These are phyloP conservation scores for Solanum sejunctum DNA, from an alignment of 257 asterid genomes.

Conservation along the genomic window DNA sequence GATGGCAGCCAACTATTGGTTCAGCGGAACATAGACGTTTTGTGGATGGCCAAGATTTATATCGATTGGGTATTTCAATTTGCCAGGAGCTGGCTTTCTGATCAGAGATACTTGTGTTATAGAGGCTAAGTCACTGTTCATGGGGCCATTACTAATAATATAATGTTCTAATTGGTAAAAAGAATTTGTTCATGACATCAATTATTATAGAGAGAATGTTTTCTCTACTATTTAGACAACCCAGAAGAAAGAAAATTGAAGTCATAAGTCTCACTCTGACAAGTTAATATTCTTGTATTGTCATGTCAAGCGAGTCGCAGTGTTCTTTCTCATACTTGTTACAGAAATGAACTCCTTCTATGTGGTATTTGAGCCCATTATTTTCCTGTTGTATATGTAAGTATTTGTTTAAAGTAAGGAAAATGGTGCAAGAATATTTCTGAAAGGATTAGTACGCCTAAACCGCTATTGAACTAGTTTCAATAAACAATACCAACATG, in stretches of 20 bases:
- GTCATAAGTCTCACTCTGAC: neutral
- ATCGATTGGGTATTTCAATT: constrained; percentile 23
- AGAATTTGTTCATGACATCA: neutral
- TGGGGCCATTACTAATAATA: constrained; percentile 21
- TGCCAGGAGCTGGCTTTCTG: constrained; percentile 16
- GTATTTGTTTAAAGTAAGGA: neutral
- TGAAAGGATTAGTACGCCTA: no score
- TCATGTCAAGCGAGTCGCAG: no score
- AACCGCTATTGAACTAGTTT: no score
- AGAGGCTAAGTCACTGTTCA: constrained; percentile 48
- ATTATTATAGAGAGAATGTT: neutral
- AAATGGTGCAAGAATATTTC: neutral
- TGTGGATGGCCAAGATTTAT: constrained; percentile 59
- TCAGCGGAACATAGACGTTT: constrained; percentile 21
- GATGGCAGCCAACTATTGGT: constrained; percentile 59
- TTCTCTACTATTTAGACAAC: neutral
- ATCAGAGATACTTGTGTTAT: constrained; percentile 32
- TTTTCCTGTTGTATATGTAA: neutral
- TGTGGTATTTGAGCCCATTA: neutral
- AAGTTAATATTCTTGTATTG: no score
- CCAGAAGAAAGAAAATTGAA: neutral
- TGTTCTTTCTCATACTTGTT: neutral
- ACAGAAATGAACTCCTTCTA: neutral
- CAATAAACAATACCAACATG: no score
- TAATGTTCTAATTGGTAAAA: neutral